Base-by-base conservation (phyloP, 495 filamentous ascomycete species). In the Lasiosphaeris hirsuta region DNA sequence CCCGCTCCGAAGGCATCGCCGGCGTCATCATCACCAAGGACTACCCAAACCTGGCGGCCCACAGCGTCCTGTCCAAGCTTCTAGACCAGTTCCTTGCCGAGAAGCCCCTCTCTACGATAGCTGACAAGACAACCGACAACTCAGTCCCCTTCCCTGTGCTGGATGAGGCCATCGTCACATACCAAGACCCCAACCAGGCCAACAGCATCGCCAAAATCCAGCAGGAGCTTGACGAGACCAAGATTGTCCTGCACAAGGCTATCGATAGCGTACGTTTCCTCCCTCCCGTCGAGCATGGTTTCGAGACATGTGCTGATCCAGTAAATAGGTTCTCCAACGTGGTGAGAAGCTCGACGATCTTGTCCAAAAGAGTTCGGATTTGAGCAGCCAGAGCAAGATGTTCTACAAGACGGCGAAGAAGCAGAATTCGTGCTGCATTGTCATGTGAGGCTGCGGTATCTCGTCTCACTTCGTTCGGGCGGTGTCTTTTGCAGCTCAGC, bases 211-310 rank as follows among this genome's bases (percentile, higher is more conserved):
- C 90, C 80, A 93, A 88, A 80, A 96, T 97, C 63, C 95, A 97
- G 76, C 87, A 90, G 75, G 92, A 98, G 75, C 80, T 98, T 59
- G 92, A 97, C 62, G 92, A 97, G 81, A 98, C 95, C 54, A 98
- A 97, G 84, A 94, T 96, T 68, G 86, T 96, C 43, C 81, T 98
- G 56, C 91, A 96, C 75, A 95, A 96, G 84, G 94, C 90, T n/a
- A 93, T 96, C 63, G 89, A 94, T 74, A 86, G 83, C 66, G 89
- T 71, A 57, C 38, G 66, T 61, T 2, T 34, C 35, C 4, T 34
- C 35, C 23, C 33, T 38, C 9, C 13, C 44, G 2, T 33, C 13
- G 34, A 45, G 7, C 3, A 13, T 7, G 37, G 33, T 13, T 2
- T 15, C 33, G 11, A 13, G 38, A 9, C n/a, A 18, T 0, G 30